These are phyloP conservation scores for Ceratocystis cacaofunesta DNA, from an alignment of 2,329 filamentous ascomycete species.

Conservation along the genomic window DNA sequence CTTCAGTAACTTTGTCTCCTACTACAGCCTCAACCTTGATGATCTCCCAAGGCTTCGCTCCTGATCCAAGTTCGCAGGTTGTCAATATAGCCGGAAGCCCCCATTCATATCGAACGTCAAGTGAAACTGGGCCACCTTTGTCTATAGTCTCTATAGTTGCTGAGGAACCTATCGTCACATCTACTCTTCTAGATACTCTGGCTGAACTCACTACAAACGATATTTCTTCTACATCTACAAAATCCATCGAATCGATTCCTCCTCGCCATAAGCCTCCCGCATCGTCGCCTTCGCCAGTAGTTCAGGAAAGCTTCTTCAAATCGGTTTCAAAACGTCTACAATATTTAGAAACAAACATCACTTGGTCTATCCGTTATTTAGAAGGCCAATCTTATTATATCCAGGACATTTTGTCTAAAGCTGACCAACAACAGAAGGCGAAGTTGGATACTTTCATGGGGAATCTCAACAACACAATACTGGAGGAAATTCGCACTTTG, in stretches of 20 bases:
- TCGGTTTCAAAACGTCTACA: constrained; percentile 85
- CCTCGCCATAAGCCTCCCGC: neutral
- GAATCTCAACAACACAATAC: constrained; percentile 72
- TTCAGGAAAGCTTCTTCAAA: constrained; percentile 97
- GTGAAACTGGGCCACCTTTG: neutral
- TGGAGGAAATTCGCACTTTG: constrained; percentile 63
- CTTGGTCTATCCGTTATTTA: constrained; percentile 85
- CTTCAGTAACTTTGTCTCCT: neutral
- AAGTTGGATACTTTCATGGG: constrained; percentile 72
- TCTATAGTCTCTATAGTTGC: neutral
- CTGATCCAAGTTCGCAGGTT: too few species aligned
- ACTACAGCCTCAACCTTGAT: neutral
- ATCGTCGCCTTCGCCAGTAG: constrained; percentile 53
- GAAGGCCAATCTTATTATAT: constrained; percentile 88
- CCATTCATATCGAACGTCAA: neutral
- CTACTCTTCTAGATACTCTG: neutral
- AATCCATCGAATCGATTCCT: neutral
- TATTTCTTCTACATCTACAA: constrained; percentile 26
- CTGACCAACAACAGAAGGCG: constrained; percentile 74
- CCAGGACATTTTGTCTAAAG: constrained; percentile 69
- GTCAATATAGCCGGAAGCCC: neutral
- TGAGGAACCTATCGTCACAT: neutral
- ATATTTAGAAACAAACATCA: constrained; percentile 82
- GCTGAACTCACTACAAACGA: constrained; percentile 20
- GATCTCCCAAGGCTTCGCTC: neutral